phyloP scores from a whole-genome alignment of 1,139 yeast genomes.

The Kodamaea derodonti region DNA sequence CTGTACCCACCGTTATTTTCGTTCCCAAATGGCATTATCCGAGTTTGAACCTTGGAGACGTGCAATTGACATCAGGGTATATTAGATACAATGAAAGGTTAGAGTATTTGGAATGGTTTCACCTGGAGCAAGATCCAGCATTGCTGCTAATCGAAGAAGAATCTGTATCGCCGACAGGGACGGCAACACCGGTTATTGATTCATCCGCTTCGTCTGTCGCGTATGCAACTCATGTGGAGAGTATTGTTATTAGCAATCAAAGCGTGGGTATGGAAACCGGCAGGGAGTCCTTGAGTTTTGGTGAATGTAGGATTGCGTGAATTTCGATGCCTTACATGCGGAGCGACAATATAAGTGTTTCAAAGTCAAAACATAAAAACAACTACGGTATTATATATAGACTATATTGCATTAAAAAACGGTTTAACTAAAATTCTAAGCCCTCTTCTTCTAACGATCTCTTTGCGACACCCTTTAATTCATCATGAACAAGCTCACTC shows the following conservation, averaged over 20 bases:
- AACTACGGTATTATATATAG: too few species aligned
- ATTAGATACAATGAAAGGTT: conserved; percentile 46
- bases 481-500: conserved; percentile 51
- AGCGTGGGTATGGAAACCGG: background rate
- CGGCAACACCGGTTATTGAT: background rate
- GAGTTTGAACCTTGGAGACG: conserved; percentile 40
- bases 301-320: background rate
- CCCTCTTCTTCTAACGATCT: conserved; percentile 41
- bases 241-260: background rate
- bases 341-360: too few species aligned
- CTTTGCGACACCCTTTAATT: conserved; percentile 39
- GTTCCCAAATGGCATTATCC: conserved; percentile 71
- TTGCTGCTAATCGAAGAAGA: background rate
- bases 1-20: conserved; percentile 53
- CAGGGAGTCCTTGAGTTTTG: background rate
- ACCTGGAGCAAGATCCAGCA: conserved; percentile 28
- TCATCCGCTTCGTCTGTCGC: background rate
- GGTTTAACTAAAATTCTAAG: conserved; percentile 16
- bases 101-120: conserved; percentile 71
- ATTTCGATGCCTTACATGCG: too few species aligned
- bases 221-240: background rate
- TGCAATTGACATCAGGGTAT: conserved; percentile 51
- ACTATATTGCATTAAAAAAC: background rate
- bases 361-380: too few species aligned
- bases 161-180: background rate